phyloP scores from a whole-genome alignment of 176 grass and related monocot genomes.

The Oryza punctata region DNA sequence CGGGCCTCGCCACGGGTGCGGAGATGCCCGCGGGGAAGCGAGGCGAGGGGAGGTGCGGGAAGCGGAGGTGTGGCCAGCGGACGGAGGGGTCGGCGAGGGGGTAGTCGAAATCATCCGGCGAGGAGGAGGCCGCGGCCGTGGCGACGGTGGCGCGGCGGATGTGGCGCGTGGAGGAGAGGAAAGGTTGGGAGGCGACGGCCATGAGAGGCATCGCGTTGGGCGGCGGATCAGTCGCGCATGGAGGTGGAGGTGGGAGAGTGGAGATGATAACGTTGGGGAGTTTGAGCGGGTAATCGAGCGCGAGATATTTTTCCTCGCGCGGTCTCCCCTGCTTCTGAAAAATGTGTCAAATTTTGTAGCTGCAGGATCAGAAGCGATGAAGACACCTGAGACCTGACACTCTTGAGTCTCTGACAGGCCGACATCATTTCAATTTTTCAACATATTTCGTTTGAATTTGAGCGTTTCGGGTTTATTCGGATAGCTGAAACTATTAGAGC shows the following conservation, averaged over 20 bases:
- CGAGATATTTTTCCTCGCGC: conserved; percentile 32
- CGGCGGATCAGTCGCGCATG: conserved; percentile 18
- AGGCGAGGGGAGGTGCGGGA: conserved; percentile 55
- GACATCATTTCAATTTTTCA: not conserved
- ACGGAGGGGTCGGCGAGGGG: conserved; percentile 76
- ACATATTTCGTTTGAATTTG: not conserved
- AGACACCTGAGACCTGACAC: no score
- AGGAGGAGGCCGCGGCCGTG: conserved; percentile 20
- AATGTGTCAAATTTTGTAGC: not conserved
- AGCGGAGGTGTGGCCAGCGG: conserved; percentile 84
- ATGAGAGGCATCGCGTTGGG: conserved; percentile 50
- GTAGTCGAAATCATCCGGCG: conserved; percentile 63
- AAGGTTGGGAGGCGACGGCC: conserved; percentile 42
- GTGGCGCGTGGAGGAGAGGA: conserved; percentile 37
- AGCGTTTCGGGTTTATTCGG: not conserved
- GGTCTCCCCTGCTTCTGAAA: not conserved
- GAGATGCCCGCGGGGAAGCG: conserved; percentile 32
- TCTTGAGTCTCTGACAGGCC: not conserved
- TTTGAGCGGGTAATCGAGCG: conserved; percentile 21
- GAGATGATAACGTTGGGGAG: conserved; percentile 32
- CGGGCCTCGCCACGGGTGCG: conserved; percentile 5
- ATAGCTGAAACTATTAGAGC: not conserved
- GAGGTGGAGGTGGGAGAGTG: conserved; percentile 3
- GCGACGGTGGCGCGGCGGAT: conserved; percentile 33
- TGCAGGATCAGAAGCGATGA: not conserved